Evolutionary conservation across 2,329 filamentous ascomycete genomes (phyloP).

Genomic region (Nemania diffusa): DNA sequence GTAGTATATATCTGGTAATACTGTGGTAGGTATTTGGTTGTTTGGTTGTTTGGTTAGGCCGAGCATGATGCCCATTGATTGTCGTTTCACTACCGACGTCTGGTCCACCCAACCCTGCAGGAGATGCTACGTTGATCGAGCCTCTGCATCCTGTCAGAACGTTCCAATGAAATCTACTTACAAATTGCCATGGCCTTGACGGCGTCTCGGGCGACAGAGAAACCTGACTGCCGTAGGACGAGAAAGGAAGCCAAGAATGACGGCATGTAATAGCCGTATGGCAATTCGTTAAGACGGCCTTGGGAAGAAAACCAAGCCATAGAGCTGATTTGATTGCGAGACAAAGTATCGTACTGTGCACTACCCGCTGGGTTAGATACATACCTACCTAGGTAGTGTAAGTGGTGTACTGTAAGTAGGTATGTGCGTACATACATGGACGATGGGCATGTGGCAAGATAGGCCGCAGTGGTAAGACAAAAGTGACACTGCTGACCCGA

Average conservation of each 20-base stretch:
- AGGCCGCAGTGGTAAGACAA: background rate
- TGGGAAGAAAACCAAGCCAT: slow-evolving; percentile 8
- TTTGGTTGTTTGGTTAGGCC: too few species aligned
- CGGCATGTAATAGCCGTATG: slow-evolving; percentile 22
- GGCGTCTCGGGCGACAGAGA: background rate
- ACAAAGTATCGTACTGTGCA: background rate
- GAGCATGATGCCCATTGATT: background rate
- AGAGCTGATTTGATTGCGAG: slow-evolving; percentile 17
- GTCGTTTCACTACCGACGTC: background rate
- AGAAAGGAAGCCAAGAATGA: slow-evolving; percentile 18
- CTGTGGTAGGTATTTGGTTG: background rate
- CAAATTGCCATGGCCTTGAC: background rate
- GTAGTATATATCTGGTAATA: background rate
- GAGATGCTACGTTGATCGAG: background rate
- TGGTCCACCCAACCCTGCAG: background rate
- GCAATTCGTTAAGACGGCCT: slow-evolving; percentile 8
- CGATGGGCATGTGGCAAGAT: background rate
- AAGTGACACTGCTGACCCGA: background rate
- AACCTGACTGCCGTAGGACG: slow-evolving; percentile 16
- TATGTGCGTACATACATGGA: too few species aligned
- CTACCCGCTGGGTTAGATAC: background rate
- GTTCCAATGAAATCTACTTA: background rate
- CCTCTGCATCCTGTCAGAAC: slow-evolving; percentile 1
- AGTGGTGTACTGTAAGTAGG: too few species aligned
- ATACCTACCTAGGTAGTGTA: too few species aligned